Percentiles rank a stretch among this genome's conserved stretches.
phyloP scores from a whole-genome alignment of 805 yeast genomes.

The Teunomyces stri region DNA sequence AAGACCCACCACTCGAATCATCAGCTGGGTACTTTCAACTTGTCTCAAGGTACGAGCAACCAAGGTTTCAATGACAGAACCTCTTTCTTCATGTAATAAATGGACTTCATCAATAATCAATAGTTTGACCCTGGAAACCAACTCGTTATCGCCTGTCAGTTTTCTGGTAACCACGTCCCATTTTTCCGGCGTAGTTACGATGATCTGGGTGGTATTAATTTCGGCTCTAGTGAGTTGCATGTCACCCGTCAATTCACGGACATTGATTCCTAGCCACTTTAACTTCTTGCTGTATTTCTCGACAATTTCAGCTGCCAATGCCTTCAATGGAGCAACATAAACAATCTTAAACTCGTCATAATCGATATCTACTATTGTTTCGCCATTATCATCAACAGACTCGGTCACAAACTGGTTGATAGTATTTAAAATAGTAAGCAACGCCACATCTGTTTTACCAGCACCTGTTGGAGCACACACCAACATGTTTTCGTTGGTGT shows the following conservation, averaged over 20 bases:
- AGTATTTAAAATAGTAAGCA: constrained; percentile 74
- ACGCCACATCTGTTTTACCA: constrained; percentile 93
- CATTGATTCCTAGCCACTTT: constrained; percentile 81
- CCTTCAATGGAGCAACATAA: constrained; percentile 91
- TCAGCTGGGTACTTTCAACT: constrained; percentile 89
- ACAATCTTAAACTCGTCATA: constrained; percentile 86
- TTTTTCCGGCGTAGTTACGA: constrained; percentile 93
- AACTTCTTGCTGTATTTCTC: constrained; percentile 79
- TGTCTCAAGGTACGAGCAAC: constrained; percentile 94
- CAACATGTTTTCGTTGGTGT: constrained; percentile 90
- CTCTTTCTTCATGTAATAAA: constrained; percentile 94
- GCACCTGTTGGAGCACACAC: constrained; percentile 99
- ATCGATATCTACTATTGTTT: constrained; percentile 60
- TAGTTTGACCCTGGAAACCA: constrained; percentile 79
- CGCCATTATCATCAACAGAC: constrained; percentile 44
- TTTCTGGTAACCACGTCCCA: constrained; percentile 98
- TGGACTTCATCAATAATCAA: constrained; percentile 96
- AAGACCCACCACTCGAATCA: constrained; percentile 90
- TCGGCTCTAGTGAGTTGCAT: constrained; percentile 87
- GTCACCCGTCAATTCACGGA: constrained; percentile 90
- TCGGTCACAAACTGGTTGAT: constrained; percentile 68
- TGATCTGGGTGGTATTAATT: constrained; percentile 76
- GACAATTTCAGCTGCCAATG: constrained; percentile 94
- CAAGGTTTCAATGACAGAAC: constrained; percentile 92
- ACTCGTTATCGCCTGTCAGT: constrained; percentile 81